Conservation (phyloP, 352 stramenopile species). For the Pseudoperonospora humuli region DNA sequence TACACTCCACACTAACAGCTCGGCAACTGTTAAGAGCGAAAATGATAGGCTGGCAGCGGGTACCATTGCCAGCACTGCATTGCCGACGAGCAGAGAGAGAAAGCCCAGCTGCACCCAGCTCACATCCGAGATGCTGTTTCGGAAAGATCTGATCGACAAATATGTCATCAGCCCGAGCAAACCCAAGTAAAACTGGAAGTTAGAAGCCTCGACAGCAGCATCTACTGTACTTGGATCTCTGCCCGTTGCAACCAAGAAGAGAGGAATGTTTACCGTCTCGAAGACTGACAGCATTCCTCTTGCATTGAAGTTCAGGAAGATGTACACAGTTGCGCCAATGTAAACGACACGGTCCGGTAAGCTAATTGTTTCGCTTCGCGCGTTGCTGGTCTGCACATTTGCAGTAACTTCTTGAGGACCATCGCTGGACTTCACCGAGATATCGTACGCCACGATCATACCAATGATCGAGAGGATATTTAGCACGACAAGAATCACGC, state of each 20-base stretch:
- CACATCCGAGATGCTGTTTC: conserved; percentile 47
- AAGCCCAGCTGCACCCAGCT: conserved; percentile 59
- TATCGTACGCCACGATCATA: conserved; percentile 49
- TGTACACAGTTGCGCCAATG: conserved; percentile 54
- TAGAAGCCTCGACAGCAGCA: conserved; percentile 50
- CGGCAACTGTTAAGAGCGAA: conserved; percentile 26
- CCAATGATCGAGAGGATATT: conserved; percentile 52
- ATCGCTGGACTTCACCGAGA: conserved; percentile 36
- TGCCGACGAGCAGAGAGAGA: conserved; percentile 43
- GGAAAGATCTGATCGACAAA: conserved; percentile 64
- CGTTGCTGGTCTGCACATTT: conserved; percentile 24
- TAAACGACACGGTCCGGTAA: conserved; percentile 48
- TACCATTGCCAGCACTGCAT: conserved; percentile 42
- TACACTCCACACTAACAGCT: conserved; percentile 66
- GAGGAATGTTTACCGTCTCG: conserved; percentile 67
- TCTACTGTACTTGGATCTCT: conserved; percentile 34
- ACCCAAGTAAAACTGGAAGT: conserved; percentile 73
- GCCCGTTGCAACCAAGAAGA: conserved; percentile 60
- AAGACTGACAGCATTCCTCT: conserved; percentile 69
- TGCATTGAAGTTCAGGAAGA: conserved; percentile 68
- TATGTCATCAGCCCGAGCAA: conserved; percentile 58
- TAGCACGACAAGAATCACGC: conserved; percentile 43
- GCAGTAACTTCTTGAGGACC: conserved; percentile 29
- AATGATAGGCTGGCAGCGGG: conserved; percentile 32
- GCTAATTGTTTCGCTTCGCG: conserved; percentile 16